phyloP scores from a whole-genome alignment of 495 filamentous ascomycete species.

The Neurospora hispaniola region DNA sequence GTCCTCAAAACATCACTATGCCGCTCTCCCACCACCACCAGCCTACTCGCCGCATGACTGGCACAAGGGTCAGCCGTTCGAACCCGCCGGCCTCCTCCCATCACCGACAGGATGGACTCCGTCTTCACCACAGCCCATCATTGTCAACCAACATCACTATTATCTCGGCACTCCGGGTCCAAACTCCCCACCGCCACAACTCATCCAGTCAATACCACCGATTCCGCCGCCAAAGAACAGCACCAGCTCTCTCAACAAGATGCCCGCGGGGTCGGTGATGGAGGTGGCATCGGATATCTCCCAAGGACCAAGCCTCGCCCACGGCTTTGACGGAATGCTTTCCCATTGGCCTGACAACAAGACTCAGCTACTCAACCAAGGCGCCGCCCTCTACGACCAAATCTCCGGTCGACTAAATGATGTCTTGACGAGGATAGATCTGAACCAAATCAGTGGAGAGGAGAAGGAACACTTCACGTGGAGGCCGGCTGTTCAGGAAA shows the following conservation, averaged over 20 bases:
- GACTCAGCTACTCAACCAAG: conserved; percentile 33
- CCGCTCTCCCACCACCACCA: conserved; percentile 8
- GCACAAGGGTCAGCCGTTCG: conserved; percentile 16
- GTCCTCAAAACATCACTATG: conserved; percentile 4
- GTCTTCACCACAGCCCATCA: conserved; percentile 25
- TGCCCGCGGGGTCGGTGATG: conserved; percentile 28
- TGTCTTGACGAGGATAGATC: conserved; percentile 59
- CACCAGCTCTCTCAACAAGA: conserved; percentile 19
- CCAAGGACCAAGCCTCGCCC: conserved; percentile 16
- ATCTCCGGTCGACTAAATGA: conserved; percentile 48
- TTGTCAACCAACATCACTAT: conserved; percentile 41
- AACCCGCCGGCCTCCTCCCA: conserved; percentile 26
- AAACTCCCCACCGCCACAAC: conserved; percentile 11
- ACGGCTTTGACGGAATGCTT: conserved; percentile 24
- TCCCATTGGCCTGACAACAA: conserved; percentile 25
- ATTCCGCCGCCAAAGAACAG: conserved; percentile 7
- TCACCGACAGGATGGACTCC: conserved; percentile 25
- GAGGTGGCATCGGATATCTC: conserved; percentile 26
- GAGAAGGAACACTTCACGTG: conserved; percentile 48
- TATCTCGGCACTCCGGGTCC: conserved; percentile 26
- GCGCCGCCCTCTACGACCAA: conserved; percentile 42
- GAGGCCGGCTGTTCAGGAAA: conserved; percentile 19
- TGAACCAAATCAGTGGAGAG: conserved; percentile 49
- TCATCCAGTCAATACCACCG: background rate
- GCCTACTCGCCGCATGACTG: conserved; percentile 12